Conservation (phyloP, 176 grass and related monocot species). For the Tillandsia leiboldiana region DNA sequence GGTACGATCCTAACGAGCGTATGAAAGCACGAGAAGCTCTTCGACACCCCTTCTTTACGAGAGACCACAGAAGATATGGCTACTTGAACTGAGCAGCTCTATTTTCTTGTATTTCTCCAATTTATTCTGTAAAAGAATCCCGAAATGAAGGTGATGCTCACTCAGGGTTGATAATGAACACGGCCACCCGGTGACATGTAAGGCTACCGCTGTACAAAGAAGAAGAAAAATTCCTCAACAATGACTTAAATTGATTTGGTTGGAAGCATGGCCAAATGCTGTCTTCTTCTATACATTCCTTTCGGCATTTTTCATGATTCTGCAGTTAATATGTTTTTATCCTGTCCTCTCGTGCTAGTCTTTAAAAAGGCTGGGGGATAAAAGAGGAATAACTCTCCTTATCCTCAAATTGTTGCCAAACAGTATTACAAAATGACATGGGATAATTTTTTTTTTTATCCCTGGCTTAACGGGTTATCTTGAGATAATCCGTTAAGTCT, state of each 20-base stretch:
- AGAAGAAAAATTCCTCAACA: constrained; percentile 24
- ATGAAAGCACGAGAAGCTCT: constrained; percentile 81
- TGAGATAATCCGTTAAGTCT: too few species aligned
- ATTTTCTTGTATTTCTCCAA: constrained; percentile 22
- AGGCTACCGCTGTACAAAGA: constrained; percentile 59
- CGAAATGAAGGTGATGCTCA: constrained; percentile 36
- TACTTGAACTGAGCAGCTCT: neutral
- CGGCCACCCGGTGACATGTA: constrained; percentile 32
- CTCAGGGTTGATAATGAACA: constrained; percentile 24
- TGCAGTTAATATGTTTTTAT: neutral
- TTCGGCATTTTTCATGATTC: neutral
- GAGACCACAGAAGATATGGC: constrained; percentile 75
- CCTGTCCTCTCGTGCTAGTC: too few species aligned
- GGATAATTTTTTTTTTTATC: too few species aligned
- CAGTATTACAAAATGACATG: too few species aligned
- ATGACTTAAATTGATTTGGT: constrained; percentile 21
- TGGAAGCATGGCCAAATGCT: constrained; percentile 9
- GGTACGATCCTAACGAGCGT: constrained; percentile 69
- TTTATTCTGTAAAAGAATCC: constrained; percentile 47
- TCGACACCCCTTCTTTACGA: constrained; percentile 82
- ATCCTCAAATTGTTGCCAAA: too few species aligned
- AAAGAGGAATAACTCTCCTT: too few species aligned
- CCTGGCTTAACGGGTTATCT: too few species aligned
- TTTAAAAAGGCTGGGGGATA: too few species aligned
- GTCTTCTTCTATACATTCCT: neutral